A percentile compares a stretch with the other conserved stretches of the same genome.
Conservation (phyloP, 2,329 filamentous ascomycete species). For the Ceratocystis alfenasii region DNA sequence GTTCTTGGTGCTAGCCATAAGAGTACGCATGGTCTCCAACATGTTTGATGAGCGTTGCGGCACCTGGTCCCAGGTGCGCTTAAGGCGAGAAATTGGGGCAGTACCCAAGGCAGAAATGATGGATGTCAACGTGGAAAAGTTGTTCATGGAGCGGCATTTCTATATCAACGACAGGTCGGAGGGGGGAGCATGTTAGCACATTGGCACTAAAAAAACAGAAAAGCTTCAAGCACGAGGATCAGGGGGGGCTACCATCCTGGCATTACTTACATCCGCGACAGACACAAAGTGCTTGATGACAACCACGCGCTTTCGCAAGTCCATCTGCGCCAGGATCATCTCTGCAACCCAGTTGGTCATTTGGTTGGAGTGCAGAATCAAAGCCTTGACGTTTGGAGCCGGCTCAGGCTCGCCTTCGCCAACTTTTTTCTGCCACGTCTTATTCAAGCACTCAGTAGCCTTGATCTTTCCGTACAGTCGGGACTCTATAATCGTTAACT, state of each 20-base stretch:
- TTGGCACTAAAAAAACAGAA: constrained; percentile 2
- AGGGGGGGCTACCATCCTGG: not conserved
- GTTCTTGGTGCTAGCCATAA: constrained; percentile 97
- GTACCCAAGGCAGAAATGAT: constrained; percentile 94
- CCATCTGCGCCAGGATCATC: constrained; percentile 91
- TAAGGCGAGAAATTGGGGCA: constrained; percentile 85
- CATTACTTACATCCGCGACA: constrained; percentile 71
- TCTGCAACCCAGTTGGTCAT: constrained; percentile 99
- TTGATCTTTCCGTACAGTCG: constrained; percentile 91
- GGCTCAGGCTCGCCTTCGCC: constrained; percentile 69
- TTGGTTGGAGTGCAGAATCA: constrained; percentile 96
- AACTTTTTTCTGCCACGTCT: constrained; percentile 97
- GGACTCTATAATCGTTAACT: constrained; percentile 93
- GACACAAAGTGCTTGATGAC: constrained; percentile 98
- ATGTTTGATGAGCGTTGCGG: constrained; percentile 69
- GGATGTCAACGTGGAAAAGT: constrained; percentile 93
- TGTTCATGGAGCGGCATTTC: constrained; percentile 91
- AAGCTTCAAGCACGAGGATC: not conserved
- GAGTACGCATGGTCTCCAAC: constrained; percentile 78
- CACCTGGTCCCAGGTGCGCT: constrained; percentile 87
- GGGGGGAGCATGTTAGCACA: constrained; percentile 24
- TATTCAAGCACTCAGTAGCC: constrained; percentile 90
- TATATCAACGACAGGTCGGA: constrained; percentile 29
- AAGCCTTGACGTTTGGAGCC: constrained; percentile 84
- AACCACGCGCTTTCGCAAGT: constrained; percentile 89